These are phyloP conservation scores for Yarrowia sp. DNA, from an alignment of 805 yeast species.

Conservation along the genomic window DNA sequence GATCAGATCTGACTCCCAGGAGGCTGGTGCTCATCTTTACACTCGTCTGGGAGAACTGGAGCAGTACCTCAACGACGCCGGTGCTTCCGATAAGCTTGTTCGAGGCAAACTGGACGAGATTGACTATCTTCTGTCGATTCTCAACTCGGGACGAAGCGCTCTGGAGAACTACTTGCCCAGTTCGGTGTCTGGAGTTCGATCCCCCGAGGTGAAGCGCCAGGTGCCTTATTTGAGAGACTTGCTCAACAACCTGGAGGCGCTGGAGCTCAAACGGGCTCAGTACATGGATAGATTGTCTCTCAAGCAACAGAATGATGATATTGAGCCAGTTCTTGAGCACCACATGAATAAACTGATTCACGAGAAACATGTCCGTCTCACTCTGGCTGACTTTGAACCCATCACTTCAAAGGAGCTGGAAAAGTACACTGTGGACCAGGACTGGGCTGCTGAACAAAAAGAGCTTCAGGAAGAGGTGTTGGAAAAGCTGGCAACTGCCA, in stretches of 20 bases:
- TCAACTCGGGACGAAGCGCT: slow-evolving; percentile 51
- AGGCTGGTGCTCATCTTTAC: slow-evolving; percentile 54
- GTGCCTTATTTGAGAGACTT: slow-evolving; percentile 11
- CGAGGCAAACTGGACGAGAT: slow-evolving; percentile 57
- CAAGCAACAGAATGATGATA: slow-evolving; percentile 32
- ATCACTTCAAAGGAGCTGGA: slow-evolving; percentile 46
- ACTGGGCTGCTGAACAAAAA: slow-evolving; percentile 55
- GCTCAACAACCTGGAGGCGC: slow-evolving; percentile 19
- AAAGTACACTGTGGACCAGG: slow-evolving; percentile 58
- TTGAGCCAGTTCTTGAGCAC: slow-evolving; percentile 11
- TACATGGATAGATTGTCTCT: slow-evolving; percentile 40
- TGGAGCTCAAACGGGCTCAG: slow-evolving; percentile 44
- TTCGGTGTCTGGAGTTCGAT: slow-evolving; percentile 45
- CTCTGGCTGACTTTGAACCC: slow-evolving; percentile 44
- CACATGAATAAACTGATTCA: slow-evolving; percentile 19
- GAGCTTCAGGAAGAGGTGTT: slow-evolving; percentile 52
- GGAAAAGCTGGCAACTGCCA: slow-evolving; percentile 49
- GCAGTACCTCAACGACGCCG: slow-evolving; percentile 63
- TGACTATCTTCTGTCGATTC: slow-evolving; percentile 55
- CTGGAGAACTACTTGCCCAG: slow-evolving; percentile 49
- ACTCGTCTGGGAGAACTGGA: slow-evolving; percentile 56
- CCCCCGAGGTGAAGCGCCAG: slow-evolving; percentile 21
- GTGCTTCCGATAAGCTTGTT: slow-evolving; percentile 65
- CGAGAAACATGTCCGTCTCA: slow-evolving; percentile 4
- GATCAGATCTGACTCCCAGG: slow-evolving; percentile 58